Evolutionary conservation across 2,329 filamentous ascomycete species (phyloP).

Genomic region (Aspergillus sp.): DNA sequence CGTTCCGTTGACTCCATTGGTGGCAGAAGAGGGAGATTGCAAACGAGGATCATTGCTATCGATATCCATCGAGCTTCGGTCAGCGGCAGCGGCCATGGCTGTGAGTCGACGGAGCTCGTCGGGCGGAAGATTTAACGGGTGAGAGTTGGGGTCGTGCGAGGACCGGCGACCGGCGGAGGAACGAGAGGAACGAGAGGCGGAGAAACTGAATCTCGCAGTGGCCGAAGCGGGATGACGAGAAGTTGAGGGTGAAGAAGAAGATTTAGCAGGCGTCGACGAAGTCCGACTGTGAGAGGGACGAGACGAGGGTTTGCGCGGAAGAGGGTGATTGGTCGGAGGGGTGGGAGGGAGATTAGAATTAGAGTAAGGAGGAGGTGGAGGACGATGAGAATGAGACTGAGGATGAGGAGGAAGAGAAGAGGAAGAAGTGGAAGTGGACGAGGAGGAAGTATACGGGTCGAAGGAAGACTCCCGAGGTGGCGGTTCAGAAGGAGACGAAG

Average conservation of each 20-base stretch:
- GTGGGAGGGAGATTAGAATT: conserved; percentile 5
- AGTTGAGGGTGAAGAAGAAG: conserved; percentile 5
- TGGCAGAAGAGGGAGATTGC: conserved; percentile 52
- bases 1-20: conserved; percentile 34
- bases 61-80: conserved; percentile 71
- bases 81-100: conserved; percentile 51
- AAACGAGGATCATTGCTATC: conserved; percentile 60
- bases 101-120: conserved; percentile 81
- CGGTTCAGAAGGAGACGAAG: conserved; percentile 5
- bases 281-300: conserved; percentile 8
- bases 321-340: conserved; percentile 4
- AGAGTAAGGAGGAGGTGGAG: neutral
- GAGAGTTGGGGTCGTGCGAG: conserved; percentile 59
- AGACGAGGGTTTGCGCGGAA: conserved; percentile 11
- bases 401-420: conserved; percentile 3
- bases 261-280: conserved; percentile 8
- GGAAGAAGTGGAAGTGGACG: conserved; percentile 7
- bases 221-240: conserved; percentile 12
- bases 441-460: conserved; percentile 1
- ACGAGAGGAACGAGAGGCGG: conserved; percentile 27
- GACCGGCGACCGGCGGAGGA: conserved; percentile 25
- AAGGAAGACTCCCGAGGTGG: neutral
- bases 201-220: conserved; percentile 9
- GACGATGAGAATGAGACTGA: too few relatives aligned
- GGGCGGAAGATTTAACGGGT: conserved; percentile 86